Evolutionary conservation across 768 basidiomycete species (phyloP).

Genomic region (Lentinula aciculospora): DNA sequence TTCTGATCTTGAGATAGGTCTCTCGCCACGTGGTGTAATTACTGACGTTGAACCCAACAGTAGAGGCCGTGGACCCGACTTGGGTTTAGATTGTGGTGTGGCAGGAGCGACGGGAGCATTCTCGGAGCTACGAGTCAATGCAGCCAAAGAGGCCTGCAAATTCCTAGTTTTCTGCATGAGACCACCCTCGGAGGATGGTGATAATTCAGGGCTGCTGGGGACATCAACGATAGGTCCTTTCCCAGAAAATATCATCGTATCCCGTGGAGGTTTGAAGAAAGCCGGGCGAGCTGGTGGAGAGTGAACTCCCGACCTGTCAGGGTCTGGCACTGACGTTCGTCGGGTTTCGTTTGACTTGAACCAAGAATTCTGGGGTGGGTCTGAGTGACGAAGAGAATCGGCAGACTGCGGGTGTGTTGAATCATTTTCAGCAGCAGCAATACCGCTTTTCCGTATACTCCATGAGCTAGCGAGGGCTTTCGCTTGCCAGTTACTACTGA

Average conservation of each 20-base stretch:
- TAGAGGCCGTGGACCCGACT: constrained; percentile 60
- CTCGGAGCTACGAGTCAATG: constrained; percentile 28
- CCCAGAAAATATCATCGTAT: constrained; percentile 41
- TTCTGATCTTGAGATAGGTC: constrained; percentile 25
- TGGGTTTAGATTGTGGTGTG: constrained; percentile 30
- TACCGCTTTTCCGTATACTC: constrained; percentile 16
- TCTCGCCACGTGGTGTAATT: constrained; percentile 26
- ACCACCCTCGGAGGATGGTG: constrained; percentile 21
- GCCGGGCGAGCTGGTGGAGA: constrained; percentile 55
- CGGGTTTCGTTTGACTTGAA: constrained; percentile 16
- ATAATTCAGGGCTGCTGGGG: constrained; percentile 26
- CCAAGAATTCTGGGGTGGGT: background rate
- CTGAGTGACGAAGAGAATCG: background rate
- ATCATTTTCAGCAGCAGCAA: background rate
- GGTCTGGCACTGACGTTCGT: constrained; percentile 34
- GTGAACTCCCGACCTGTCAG: constrained; percentile 29
- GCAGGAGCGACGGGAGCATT: constrained; percentile 4
- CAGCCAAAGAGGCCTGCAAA: constrained; percentile 37
- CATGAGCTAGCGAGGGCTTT: constrained; percentile 47
- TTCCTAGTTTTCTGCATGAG: constrained; percentile 31
- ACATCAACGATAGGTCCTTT: constrained; percentile 22
- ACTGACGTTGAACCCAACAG: constrained; percentile 50
- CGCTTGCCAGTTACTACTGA: constrained; percentile 72
- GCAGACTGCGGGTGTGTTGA: background rate
- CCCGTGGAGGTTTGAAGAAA: constrained; percentile 51